A percentile compares a stretch with the other conserved stretches of the same genome.
These are phyloP conservation scores for Phytophthora pini DNA, from an alignment of 352 stramenopile species.

Conservation along the genomic window DNA sequence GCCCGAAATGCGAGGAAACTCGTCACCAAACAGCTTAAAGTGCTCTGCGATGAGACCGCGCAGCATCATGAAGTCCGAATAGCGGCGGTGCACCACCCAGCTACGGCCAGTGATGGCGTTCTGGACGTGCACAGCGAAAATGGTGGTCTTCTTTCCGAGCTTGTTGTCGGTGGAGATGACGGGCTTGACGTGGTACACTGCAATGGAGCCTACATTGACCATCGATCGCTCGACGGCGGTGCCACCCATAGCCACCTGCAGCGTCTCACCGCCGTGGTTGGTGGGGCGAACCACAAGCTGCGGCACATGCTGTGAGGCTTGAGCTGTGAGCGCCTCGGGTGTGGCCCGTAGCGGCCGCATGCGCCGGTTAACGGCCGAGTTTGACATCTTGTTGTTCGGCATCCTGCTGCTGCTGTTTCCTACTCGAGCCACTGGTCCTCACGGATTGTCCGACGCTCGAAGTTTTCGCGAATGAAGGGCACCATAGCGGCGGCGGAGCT, in stretches of 20 bases:
- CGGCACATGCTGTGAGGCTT: conserved; percentile 36
- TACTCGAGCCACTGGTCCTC: conserved; percentile 12
- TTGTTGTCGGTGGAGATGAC: conserved; percentile 39
- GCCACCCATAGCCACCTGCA: conserved; percentile 61
- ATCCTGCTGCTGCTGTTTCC: conserved; percentile 29
- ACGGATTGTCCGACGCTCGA: conserved; percentile 27
- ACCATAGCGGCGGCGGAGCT: conserved; percentile 1
- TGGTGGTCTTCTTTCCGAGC: conserved; percentile 49
- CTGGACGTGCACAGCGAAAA: conserved; percentile 74
- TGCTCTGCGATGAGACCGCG: conserved; percentile 57
- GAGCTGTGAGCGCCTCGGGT: conserved; percentile 17
- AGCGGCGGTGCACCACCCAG: conserved; percentile 76
- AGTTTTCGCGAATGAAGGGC: conserved; percentile 38
- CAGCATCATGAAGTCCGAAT: conserved; percentile 70
- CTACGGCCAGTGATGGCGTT: conserved; percentile 75
- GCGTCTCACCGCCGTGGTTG: conserved; percentile 37
- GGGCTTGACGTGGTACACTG: conserved; percentile 67
- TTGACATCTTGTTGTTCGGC: conserved; percentile 47
- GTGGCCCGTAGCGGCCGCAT: conserved; percentile 35
- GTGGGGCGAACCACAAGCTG: conserved; percentile 53
- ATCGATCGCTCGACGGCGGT: conserved; percentile 73
- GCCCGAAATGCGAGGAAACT: conserved; percentile 56
- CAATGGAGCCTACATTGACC: conserved; percentile 61
- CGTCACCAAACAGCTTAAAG: conserved; percentile 59
- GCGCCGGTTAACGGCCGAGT: conserved; percentile 18